Base-by-base conservation (phyloP, 2,329 filamentous ascomycete genomes). In the Clonostachys chloroleuca region DNA sequence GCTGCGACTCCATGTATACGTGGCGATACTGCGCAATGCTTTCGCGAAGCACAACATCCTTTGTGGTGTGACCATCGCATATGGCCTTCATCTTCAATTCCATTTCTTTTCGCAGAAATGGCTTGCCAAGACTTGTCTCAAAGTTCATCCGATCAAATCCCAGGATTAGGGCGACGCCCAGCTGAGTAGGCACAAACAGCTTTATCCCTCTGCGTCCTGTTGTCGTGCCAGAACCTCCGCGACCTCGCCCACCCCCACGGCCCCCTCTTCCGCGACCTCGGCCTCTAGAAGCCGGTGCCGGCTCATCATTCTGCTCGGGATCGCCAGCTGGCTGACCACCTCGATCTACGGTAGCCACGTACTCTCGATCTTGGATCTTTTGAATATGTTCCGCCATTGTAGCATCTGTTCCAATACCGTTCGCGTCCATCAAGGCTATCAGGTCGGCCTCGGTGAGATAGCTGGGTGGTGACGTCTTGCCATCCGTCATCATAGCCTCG, bases 381-480 rank as follows among this genome's bases (percentile, higher is more conserved):
- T 89, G 84, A 59, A 99, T 99, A 62, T 99, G 94, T 59, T 99
- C 94, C 0, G 94, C 94, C 94, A 99, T 99, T 2, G 94, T 99
- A 7, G 94, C 94, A 69, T 99, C 94, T 10, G 94, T 99, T 12
- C 94, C 94, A 53, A 99, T 99, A 3, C 94, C 94, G 62, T 99
- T 99, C 41, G 90, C 92, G 69, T 99, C 94, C 94, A 99, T 99
- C 12, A 99, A 78, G 4, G 87, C 87, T 61, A 99, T 96, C 24
- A 99, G 75, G 62, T 99, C 94, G 1, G 94, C 92, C 63, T 99
- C 94, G 0, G 94, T 97, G 33, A 99, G 76, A 62, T 95, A 96
- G 18, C 78, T 81, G 1, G 94, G 94, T 12, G 92, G 75, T 1
- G 78, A 81, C 0, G 94, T 99, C 65, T 95, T 87, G n/a, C 94